A percentile compares a stretch with the other conserved stretches of the same genome.
Conservation (phyloP, 169 alveolate species). For the Plasmodium gallinaceum region DNA sequence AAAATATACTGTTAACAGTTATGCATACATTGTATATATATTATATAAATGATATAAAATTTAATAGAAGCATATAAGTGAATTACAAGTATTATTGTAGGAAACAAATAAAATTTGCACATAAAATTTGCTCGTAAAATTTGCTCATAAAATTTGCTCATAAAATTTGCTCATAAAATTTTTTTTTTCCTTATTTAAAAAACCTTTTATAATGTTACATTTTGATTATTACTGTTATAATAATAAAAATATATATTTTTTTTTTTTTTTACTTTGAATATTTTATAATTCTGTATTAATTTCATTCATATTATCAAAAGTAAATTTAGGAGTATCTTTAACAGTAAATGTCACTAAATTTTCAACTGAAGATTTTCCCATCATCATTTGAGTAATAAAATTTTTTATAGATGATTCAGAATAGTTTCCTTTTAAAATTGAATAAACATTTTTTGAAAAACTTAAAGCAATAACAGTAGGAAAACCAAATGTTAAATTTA, state of each 20-base stretch:
- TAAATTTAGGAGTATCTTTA: slow-evolving; percentile 40
- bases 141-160: no score
- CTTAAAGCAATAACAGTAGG: slow-evolving; percentile 93
- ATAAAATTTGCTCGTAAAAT: no score
- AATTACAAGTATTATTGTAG: no score
- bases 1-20: no score
- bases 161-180: no score
- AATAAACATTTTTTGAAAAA: slow-evolving; percentile 81
- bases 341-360: slow-evolving; percentile 67
- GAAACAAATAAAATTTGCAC: no score
- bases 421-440: slow-evolving; percentile 73
- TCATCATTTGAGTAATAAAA: slow-evolving; percentile 76
- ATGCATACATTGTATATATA: no score
- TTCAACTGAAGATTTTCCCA: slow-evolving; percentile 70
- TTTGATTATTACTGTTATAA: no score
- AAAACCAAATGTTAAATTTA: slow-evolving; percentile 91
- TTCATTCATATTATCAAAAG: slow-evolving; percentile 8
- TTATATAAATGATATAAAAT: no score
- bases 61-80: no score
- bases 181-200: no score
- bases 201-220: no score
- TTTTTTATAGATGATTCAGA: slow-evolving; percentile 71
- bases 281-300: slow-evolving; percentile 28
- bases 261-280: not conserved
- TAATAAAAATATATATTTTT: not conserved